phyloP scores from a whole-genome alignment of 345 rosid genomes.

The Eucalyptus cloeziana region DNA sequence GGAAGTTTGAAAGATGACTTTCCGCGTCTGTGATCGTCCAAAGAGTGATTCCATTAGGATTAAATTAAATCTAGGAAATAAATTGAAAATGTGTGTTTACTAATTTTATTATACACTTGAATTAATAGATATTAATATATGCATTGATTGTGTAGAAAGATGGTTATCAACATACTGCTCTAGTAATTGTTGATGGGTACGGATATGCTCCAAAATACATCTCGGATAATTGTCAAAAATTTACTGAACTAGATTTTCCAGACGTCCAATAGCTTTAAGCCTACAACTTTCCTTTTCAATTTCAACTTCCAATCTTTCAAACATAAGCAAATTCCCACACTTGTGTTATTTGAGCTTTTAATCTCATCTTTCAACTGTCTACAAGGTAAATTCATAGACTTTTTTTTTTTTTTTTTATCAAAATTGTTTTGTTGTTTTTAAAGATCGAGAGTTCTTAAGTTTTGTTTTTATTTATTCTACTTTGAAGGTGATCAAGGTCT shows the following conservation, averaged over 20 bases:
- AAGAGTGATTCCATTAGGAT: not conserved
- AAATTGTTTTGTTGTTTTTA: not conserved
- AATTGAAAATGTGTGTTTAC: not conserved
- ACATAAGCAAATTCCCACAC: not conserved
- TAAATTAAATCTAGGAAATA: not conserved
- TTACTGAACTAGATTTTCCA: not conserved
- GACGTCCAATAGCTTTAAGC: not conserved
- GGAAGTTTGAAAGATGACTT: not conserved
- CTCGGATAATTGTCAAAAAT: not conserved
- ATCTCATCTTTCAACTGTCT: not conserved
- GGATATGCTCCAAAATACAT: not conserved
- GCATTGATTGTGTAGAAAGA: not conserved
- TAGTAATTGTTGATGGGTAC: not conserved
- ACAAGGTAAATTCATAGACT: not conserved
- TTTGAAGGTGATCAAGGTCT: not conserved
- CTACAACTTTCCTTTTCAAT: not conserved
- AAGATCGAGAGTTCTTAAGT: not conserved
- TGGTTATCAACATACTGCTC: not conserved
- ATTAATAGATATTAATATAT: not conserved
- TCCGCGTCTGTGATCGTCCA: not conserved
- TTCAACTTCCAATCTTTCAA: not conserved
- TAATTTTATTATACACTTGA: not conserved
- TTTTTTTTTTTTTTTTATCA: not conserved
- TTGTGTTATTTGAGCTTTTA: not conserved
- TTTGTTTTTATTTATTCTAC: not conserved